These are phyloP conservation scores for Inga oerstediana DNA, from an alignment of 306 rosid genomes.

Conservation along the genomic window DNA sequence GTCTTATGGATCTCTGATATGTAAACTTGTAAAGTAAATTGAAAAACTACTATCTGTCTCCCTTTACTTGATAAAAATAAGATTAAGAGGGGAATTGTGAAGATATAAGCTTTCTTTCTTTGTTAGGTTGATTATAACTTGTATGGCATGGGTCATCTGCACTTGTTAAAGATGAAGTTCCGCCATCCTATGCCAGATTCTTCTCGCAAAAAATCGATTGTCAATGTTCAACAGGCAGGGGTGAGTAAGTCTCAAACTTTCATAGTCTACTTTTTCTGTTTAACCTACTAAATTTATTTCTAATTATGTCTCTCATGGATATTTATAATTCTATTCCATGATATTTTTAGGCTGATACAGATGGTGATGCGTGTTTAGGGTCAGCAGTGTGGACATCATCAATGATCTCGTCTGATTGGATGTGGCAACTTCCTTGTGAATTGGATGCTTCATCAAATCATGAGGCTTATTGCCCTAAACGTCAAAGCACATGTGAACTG, in stretches of 20 bases:
- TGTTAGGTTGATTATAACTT: slow-evolving; percentile 62
- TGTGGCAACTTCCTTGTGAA: slow-evolving; percentile 55
- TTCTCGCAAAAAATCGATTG: slow-evolving; percentile 39
- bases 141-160: slow-evolving; percentile 91
- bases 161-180: slow-evolving; percentile 78
- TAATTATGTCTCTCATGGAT: slow-evolving; percentile 18
- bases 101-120: slow-evolving; percentile 10
- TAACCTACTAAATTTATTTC: slow-evolving; percentile 9
- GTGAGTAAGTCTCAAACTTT: slow-evolving; percentile 44
- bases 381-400: slow-evolving; percentile 68
- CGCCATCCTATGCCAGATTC: slow-evolving; percentile 72
- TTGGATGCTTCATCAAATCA: slow-evolving; percentile 44
- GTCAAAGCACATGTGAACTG: slow-evolving; percentile 83
- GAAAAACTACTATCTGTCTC: neutral
- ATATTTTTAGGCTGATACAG: slow-evolving; percentile 63
- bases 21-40: neutral
- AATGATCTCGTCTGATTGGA: slow-evolving; percentile 65
- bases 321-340: slow-evolving; percentile 31
- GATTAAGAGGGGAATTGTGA: neutral
- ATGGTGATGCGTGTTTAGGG: slow-evolving; percentile 43
- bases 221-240: slow-evolving; percentile 36
- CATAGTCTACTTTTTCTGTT: slow-evolving; percentile 35
- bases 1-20: neutral
- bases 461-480: slow-evolving; percentile 48
- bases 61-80: neutral